Evolutionary conservation across 2,329 filamentous ascomycete species (phyloP).

Genomic region (Neurospora crassa): DNA sequence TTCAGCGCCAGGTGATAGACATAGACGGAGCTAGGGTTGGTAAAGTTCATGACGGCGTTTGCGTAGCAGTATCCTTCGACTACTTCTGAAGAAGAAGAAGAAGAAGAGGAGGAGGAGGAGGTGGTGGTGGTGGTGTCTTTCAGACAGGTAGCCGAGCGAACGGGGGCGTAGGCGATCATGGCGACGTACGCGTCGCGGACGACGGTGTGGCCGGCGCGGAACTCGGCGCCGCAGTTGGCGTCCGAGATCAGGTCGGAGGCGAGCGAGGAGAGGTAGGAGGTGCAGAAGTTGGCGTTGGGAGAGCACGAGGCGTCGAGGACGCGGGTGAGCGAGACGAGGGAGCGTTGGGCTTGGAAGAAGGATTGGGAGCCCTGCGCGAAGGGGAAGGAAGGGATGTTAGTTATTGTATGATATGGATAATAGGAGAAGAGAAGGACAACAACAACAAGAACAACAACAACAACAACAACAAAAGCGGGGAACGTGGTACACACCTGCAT

Average conservation of each 20-base stretch:
- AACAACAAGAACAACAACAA: too few species aligned
- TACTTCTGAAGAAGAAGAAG: slow-evolving; percentile 25
- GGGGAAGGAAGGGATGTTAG: slow-evolving; percentile 11
- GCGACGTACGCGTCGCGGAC: slow-evolving; percentile 69
- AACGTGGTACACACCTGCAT: slow-evolving; percentile 50
- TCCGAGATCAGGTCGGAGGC: slow-evolving; percentile 54
- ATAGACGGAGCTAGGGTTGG: slow-evolving; percentile 62
- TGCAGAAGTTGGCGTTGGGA: slow-evolving; percentile 57
- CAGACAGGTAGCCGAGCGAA: slow-evolving; percentile 76
- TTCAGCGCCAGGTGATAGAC: slow-evolving; percentile 83
- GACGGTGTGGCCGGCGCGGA: slow-evolving; percentile 53
- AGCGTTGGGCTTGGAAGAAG: slow-evolving; percentile 73
- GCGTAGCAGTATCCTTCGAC: slow-evolving; percentile 62
- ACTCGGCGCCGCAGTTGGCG: slow-evolving; percentile 63
- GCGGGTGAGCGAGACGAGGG: slow-evolving; percentile 61
- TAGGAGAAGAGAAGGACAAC: not conserved
- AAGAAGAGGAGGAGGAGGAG: too few species aligned
- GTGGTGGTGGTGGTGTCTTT: slow-evolving; percentile 33
- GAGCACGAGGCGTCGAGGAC: slow-evolving; percentile 72
- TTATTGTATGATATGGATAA: slow-evolving; percentile 1
- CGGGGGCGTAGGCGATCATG: slow-evolving; percentile 63
- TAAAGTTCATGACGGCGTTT: slow-evolving; percentile 69
- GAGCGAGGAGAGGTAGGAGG: slow-evolving; percentile 50
- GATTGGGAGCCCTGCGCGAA: slow-evolving; percentile 59
- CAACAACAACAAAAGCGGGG: too few species aligned